Conservation (phyloP, 2,329 filamentous ascomycete genomes). For the Curvularia lunata region DNA sequence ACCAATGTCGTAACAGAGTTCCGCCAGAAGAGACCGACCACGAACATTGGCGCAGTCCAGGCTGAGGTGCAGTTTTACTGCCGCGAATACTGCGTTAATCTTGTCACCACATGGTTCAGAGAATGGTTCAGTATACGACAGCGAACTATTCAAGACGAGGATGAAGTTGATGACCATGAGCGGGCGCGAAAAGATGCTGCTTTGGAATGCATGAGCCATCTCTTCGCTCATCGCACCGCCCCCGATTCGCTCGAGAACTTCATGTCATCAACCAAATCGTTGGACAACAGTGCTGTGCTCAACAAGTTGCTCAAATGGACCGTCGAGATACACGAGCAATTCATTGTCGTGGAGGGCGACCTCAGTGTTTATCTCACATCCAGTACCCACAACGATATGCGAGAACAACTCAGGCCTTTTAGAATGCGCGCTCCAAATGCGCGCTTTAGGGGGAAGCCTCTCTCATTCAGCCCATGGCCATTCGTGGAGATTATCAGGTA, state of each 20-base stretch:
- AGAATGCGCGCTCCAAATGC: conserved; percentile 12
- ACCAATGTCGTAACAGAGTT: conserved; percentile 23
- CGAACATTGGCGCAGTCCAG: conserved; percentile 10
- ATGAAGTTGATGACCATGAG: conserved; percentile 14
- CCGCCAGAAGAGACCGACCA: conserved; percentile 1
- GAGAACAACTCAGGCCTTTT: conserved; percentile 23
- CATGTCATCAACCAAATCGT: conserved; percentile 11
- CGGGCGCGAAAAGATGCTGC: conserved; percentile 5
- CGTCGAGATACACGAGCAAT: conserved; percentile 8
- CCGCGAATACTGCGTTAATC: conserved; percentile 1
- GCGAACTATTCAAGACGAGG: conserved; percentile 7
- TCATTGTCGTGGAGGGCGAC: conserved; percentile 11
- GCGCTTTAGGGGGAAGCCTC: conserved; percentile 15
- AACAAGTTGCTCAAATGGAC: conserved; percentile 22
- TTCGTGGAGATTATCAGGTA: conserved; percentile 26
- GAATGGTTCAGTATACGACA: conserved; percentile 7
- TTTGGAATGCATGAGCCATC: conserved; percentile 4
- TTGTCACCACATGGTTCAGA: conserved; percentile 11
- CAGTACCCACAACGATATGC: conserved; percentile 16
- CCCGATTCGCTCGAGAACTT: conserved; percentile 15
- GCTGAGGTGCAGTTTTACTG: conserved; percentile 25
- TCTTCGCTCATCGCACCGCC: conserved; percentile 12
- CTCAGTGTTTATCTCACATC: conserved; percentile 6
- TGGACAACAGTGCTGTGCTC: conserved; percentile 2
- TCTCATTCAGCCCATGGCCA: conserved; percentile 30